phyloP scores from a whole-genome alignment of 2,329 filamentous ascomycete genomes.

The Biscogniauxia sp. region DNA sequence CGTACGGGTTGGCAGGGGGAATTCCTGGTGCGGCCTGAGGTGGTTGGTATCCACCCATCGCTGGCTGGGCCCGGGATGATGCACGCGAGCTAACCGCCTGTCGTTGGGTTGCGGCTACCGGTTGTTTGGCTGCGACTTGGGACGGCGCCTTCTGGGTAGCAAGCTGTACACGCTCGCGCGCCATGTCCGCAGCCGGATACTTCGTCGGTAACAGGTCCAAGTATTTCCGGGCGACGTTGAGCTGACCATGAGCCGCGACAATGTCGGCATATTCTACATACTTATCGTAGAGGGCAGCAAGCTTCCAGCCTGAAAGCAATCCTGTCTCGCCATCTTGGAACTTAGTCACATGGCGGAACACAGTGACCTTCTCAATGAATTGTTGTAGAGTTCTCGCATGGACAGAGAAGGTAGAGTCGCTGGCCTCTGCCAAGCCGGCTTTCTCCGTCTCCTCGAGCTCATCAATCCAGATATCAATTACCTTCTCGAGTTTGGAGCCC shows the following conservation, averaged over 20 bases:
- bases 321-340: constrained; percentile 77
- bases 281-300: constrained; percentile 84
- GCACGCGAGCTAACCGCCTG: constrained; percentile 22
- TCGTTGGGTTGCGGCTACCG: constrained; percentile 27
- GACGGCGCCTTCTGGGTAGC: constrained; percentile 64
- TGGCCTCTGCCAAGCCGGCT: constrained; percentile 65
- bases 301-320: constrained; percentile 80
- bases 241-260: constrained; percentile 82
- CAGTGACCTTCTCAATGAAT: constrained; percentile 96
- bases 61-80: constrained; percentile 40
- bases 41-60: constrained; percentile 46
- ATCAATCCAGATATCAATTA: constrained; percentile 88
- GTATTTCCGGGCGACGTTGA: constrained; percentile 86
- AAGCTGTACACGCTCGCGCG: constrained; percentile 78
- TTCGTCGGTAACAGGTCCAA: constrained; percentile 79
- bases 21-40: constrained; percentile 36
- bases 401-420: constrained; percentile 84
- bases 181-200: constrained; percentile 84
- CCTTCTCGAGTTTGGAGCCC: constrained; percentile 95
- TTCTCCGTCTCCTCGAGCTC: constrained; percentile 85
- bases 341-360: constrained; percentile 91
- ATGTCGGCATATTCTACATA: constrained; percentile 98
- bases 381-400: constrained; percentile 85
- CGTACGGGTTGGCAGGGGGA: constrained; percentile 34
- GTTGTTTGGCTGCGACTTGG: constrained; percentile 28